Conservation (phyloP, 164 flowering plant species). For the Saururus chinensis region DNA sequence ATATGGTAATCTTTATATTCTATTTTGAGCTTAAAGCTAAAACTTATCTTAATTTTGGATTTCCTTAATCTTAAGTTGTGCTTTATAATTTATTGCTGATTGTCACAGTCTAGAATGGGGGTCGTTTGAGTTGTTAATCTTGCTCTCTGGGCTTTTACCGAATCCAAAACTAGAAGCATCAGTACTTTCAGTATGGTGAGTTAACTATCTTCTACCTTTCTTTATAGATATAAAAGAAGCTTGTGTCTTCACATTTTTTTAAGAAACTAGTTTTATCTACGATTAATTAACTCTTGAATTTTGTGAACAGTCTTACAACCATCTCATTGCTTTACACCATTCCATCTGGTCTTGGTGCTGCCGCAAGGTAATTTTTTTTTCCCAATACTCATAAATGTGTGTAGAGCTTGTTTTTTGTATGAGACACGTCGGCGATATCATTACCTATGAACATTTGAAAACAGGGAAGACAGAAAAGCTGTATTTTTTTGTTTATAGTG, state of each 20-base stretch:
- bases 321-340: conserved; percentile 49
- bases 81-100: neutral
- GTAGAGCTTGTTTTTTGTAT: neutral
- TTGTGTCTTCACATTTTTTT: neutral
- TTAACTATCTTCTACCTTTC: neutral
- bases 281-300: neutral
- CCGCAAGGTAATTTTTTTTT: conserved; percentile 46
- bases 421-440: too few relatives aligned
- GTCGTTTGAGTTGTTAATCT: conserved; percentile 61
- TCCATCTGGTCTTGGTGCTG: conserved; percentile 68
- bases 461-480: too few relatives aligned
- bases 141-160: conserved; percentile 66
- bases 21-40: neutral
- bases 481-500: too few relatives aligned
- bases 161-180: conserved; percentile 71
- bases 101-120: conserved; percentile 77
- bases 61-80: neutral
- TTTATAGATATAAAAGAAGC: neutral
- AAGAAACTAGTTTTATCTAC: neutral
- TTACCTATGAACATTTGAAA: too few relatives aligned
- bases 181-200: conserved; percentile 67
- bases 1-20: conserved; percentile 37
- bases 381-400: neutral
- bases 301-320: conserved; percentile 48
- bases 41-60: neutral